These are phyloP conservation scores for Syzygium aromaticum DNA, from an alignment of 345 rosid species.

Conservation along the genomic window DNA sequence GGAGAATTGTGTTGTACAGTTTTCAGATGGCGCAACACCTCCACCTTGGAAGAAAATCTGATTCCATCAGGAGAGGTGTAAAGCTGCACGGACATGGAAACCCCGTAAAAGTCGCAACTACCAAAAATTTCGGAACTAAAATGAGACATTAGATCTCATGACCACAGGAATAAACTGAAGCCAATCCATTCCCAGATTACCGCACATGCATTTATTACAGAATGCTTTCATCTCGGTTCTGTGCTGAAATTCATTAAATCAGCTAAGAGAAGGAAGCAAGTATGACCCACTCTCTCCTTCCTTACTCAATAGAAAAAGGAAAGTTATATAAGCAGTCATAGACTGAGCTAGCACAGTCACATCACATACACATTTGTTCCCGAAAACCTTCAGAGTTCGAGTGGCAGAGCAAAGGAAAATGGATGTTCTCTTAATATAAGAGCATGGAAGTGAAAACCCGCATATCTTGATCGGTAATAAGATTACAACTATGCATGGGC, in stretches of 20 bases:
- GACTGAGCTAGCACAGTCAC: background rate
- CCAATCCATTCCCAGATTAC: background rate
- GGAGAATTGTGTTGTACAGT: background rate
- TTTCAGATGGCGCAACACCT: conserved; percentile 31
- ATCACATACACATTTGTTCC: background rate
- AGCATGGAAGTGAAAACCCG: background rate
- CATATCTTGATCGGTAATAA: background rate
- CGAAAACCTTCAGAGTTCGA: background rate
- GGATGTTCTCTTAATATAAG: background rate
- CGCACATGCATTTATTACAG: background rate
- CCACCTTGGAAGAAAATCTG: conserved; percentile 31
- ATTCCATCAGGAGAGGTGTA: conserved; percentile 37
- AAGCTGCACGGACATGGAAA: conserved; percentile 24
- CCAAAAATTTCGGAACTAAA: background rate
- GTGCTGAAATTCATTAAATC: background rate
- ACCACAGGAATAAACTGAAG: background rate
- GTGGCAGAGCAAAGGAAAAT: background rate
- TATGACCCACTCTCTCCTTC: background rate
- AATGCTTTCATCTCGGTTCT: background rate
- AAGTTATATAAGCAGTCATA: background rate
- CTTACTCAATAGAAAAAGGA: background rate
- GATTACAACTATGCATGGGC: background rate
- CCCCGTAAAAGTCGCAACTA: background rate
- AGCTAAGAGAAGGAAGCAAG: background rate
- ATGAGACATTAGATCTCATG: background rate